These are phyloP conservation scores for Euphrasia arctica DNA, from an alignment of 305 asterid genomes.

Conservation along the genomic window DNA sequence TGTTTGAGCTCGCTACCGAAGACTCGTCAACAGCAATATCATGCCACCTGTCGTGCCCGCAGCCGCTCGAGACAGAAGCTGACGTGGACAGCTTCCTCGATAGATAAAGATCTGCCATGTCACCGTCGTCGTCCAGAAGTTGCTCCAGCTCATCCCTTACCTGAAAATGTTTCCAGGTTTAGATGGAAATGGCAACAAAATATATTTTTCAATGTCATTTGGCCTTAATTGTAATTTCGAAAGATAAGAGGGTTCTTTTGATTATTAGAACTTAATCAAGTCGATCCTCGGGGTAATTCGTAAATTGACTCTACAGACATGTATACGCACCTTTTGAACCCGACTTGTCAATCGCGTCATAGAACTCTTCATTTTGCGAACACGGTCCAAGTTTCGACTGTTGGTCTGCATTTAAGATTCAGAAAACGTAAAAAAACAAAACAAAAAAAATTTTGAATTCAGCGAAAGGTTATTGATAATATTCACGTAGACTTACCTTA, in stretches of 20 bases:
- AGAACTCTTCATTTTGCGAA: slow-evolving; percentile 78
- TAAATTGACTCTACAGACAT: not conserved
- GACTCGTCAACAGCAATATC: slow-evolving; percentile 34
- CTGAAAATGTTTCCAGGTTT: slow-evolving; percentile 28
- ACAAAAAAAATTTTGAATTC: too few relatives aligned
- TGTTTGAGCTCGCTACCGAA: slow-evolving; percentile 41
- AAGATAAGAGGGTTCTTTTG: not conserved
- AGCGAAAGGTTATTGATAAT: too few relatives aligned
- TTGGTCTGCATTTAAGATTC: slow-evolving; percentile 45
- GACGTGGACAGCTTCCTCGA: slow-evolving; percentile 53
- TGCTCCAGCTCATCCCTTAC: slow-evolving; percentile 93
- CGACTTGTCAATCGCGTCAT: slow-evolving; percentile 84
- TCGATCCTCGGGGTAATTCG: too few relatives aligned
- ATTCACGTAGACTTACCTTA: slow-evolving; percentile 39
- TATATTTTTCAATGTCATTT: not conserved
- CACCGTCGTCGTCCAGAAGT: slow-evolving; percentile 83
- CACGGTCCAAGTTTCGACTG: slow-evolving; percentile 86
- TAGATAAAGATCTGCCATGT: slow-evolving; percentile 88
- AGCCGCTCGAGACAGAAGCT: slow-evolving; percentile 38
- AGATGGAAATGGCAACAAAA: not conserved
- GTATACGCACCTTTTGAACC: slow-evolving; percentile 69
- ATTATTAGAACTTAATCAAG: not conserved
- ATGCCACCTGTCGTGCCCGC: slow-evolving; percentile 41
- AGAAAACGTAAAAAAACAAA: too few relatives aligned
- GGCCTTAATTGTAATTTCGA: not conserved